These are phyloP conservation scores for Raphanus sativus DNA, from an alignment of 345 rosid genomes.

Conservation along the genomic window DNA sequence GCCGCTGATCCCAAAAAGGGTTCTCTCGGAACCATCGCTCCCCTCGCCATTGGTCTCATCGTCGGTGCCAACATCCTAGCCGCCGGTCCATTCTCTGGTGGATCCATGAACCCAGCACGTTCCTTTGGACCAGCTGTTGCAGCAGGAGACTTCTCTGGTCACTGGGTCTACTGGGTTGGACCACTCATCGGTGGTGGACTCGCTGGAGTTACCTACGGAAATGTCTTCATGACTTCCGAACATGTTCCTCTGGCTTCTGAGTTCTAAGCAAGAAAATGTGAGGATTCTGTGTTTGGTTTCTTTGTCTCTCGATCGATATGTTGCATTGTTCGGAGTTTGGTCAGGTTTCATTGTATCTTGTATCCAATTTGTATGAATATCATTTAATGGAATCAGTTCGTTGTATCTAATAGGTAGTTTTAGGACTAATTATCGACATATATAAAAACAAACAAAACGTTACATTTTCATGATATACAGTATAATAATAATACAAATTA, in stretches of 20 bases:
- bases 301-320: constrained; percentile 2
- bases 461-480: constrained; percentile 9
- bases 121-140: constrained; percentile 93
- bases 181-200: constrained; percentile 90
- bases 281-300: constrained; percentile 17
- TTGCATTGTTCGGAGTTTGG: constrained; percentile 10
- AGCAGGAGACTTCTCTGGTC: constrained; percentile 77
- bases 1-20: constrained; percentile 98
- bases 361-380: constrained; percentile 27
- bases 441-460: neutral
- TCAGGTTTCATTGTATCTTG: constrained; percentile 3
- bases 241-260: constrained; percentile 50
- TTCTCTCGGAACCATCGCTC: constrained; percentile 81
- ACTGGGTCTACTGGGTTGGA: constrained; percentile 96
- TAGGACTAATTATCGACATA: constrained; percentile 8
- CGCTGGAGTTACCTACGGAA: constrained; percentile 72
- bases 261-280: constrained; percentile 17
- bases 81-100: constrained; percentile 95
- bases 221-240: constrained; percentile 57
- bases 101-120: constrained; percentile 97
- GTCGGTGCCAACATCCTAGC: constrained; percentile 97
- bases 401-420: neutral
- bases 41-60: constrained; percentile 87
- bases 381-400: constrained; percentile 10
- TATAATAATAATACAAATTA: constrained; percentile 13